Conservation (phyloP, 352 stramenopile species). For the Phytopythium boreale region DNA sequence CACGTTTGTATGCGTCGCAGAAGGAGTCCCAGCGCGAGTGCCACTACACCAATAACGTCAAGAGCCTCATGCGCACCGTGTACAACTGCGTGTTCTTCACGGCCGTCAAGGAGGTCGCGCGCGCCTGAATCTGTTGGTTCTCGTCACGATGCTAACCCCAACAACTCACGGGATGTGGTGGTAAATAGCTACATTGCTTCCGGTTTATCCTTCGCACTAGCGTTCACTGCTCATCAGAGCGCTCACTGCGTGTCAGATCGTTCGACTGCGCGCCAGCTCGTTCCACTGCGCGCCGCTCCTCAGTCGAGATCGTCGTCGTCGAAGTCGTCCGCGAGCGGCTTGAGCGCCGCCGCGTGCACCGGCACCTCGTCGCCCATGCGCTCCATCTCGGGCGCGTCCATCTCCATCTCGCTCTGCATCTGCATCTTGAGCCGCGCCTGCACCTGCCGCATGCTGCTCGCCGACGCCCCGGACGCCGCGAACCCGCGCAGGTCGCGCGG, state of each 20-base stretch:
- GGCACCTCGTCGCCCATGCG: constrained; percentile 58
- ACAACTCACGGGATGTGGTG: neutral
- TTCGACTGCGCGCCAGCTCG: too few relatives aligned
- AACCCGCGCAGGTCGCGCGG: constrained; percentile 39
- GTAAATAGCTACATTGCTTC: neutral
- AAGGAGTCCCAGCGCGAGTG: constrained; percentile 80
- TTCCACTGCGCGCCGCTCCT: constrained; percentile 9
- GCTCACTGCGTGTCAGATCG: neutral
- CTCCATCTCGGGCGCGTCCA: constrained; percentile 57
- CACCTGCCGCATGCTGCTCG: constrained; percentile 34
- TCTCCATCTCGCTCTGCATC: constrained; percentile 66
- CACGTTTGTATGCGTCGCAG: constrained; percentile 19
- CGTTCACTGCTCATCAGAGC: neutral
- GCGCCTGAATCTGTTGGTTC: constrained; percentile 15
- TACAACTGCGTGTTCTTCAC: constrained; percentile 87
- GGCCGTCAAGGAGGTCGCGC: constrained; percentile 63
- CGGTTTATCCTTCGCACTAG: neutral
- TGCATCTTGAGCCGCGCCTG: constrained; percentile 72
- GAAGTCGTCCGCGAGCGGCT: constrained; percentile 65
- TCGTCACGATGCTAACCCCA: neutral
- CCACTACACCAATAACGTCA: constrained; percentile 84
- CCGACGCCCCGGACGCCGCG: constrained; percentile 21
- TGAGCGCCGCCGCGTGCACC: constrained; percentile 55
- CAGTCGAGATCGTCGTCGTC: constrained; percentile 77
- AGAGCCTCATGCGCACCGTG: constrained; percentile 86